phyloP scores from a whole-genome alignment of 202 grass and related monocot genomes.

The Setaria viridis region DNA sequence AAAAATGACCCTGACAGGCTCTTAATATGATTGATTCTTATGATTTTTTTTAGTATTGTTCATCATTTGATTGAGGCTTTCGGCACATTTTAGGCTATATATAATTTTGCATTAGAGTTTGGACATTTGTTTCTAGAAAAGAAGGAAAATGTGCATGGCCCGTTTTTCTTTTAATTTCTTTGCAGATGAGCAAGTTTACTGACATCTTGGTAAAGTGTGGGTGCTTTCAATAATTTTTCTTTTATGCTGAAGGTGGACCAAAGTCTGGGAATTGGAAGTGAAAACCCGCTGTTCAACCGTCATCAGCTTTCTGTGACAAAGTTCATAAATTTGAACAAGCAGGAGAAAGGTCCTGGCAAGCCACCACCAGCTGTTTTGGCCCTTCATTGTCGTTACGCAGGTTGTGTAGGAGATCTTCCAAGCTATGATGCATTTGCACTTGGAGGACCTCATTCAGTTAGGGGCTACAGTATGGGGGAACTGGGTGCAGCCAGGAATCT shows the following conservation, averaged over 20 bases:
- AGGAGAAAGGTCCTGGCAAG: conserved; percentile 72
- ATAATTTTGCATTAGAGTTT: not conserved
- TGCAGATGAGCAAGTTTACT: not conserved
- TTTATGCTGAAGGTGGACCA: conserved; percentile 71
- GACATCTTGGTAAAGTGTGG: not conserved
- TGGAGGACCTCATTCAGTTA: conserved; percentile 88
- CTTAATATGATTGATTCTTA: not conserved
- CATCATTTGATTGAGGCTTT: not conserved
- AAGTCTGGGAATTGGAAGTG: conserved; percentile 91
- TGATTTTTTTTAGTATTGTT: not conserved
- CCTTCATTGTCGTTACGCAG: conserved; percentile 81
- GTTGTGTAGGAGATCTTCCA: conserved; percentile 87
- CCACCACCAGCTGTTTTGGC: conserved; percentile 80
- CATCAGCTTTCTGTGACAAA: conserved; percentile 82
- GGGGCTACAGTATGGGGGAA: conserved; percentile 86
- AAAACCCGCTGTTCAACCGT: conserved; percentile 84
- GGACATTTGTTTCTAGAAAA: not conserved
- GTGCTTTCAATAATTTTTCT: not conserved
- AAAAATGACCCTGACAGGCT: too few relatives aligned
- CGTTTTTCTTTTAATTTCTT: not conserved
- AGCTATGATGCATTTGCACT: conserved; percentile 97
- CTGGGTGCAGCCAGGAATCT: conserved; percentile 89
- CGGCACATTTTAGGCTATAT: not conserved
- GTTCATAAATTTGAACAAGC: conserved; percentile 84
- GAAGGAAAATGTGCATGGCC: not conserved